These are phyloP conservation scores for Aplosporella prunicola DNA, from an alignment of 2,329 filamentous ascomycete species.

Conservation along the genomic window DNA sequence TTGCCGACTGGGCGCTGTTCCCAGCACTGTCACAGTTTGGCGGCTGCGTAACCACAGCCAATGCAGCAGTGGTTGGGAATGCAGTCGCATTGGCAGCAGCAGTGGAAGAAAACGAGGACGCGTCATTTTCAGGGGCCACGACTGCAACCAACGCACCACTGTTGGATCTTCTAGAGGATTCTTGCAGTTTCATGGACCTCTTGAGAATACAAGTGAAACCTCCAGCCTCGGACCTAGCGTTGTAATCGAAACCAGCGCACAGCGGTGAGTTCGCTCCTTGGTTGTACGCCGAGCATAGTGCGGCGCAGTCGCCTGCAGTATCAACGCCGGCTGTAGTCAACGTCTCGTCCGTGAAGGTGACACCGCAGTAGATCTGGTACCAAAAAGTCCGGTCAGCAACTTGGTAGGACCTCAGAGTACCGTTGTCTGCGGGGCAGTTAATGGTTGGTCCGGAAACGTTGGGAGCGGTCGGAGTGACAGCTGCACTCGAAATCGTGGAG, in stretches of 20 bases:
- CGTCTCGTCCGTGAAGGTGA: slow-evolving; percentile 1
- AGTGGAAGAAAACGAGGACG: not conserved
- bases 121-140: not conserved
- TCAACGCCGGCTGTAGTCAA: not conserved
- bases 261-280: not conserved
- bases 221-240: not conserved
- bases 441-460: not conserved
- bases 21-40: slow-evolving; percentile 1
- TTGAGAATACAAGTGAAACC: slow-evolving; percentile 5
- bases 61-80: not conserved
- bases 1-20: slow-evolving; percentile 3
- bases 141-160: not conserved
- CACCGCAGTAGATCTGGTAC: slow-evolving; percentile 6
- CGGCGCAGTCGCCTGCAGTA: slow-evolving; percentile 6
- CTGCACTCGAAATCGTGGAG: not conserved
- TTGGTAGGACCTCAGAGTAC: slow-evolving; percentile 2
- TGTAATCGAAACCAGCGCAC: slow-evolving; percentile 5
- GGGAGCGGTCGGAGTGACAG: too few species aligned
- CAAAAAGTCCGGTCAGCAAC: slow-evolving; percentile 4
- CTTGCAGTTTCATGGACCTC: not conserved
- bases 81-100: not conserved
- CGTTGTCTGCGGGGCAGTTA: slow-evolving; percentile 5
- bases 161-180: too few species aligned
- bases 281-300: slow-evolving; percentile 6
- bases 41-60: not conserved